A percentile compares a stretch with the other conserved stretches of the same genome.
phyloP scores from a whole-genome alignment of 1,284 basidiomycete species.

The Austropuccinia psidii region DNA sequence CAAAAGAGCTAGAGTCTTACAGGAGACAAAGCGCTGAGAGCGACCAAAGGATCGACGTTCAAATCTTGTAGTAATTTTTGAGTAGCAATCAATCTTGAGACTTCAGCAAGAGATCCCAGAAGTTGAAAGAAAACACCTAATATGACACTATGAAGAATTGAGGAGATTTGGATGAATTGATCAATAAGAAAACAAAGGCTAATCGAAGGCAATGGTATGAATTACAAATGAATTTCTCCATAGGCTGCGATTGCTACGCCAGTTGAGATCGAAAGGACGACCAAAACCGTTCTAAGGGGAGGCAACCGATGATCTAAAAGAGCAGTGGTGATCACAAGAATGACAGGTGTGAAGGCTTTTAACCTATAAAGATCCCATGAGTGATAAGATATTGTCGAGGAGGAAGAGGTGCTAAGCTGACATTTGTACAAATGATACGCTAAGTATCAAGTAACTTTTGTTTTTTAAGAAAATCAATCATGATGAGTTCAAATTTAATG shows the following conservation, averaged over 20 bases:
- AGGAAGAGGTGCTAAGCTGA: neutral
- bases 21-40: conserved; percentile 14
- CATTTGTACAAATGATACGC: conserved; percentile 33
- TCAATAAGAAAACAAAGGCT: neutral
- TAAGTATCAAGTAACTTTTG: conserved; percentile 16
- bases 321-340: conserved; percentile 25
- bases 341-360: conserved; percentile 30
- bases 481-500: neutral
- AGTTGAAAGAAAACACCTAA: conserved; percentile 12
- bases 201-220: neutral
- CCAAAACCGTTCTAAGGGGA: neutral
- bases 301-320: conserved; percentile 6
- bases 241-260: conserved; percentile 32
- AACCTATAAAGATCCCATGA: neutral
- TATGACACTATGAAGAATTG: neutral
- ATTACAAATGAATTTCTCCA: conserved; percentile 35
- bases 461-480: neutral
- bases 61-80: conserved; percentile 24
- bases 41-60: conserved; percentile 26
- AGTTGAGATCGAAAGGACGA: conserved; percentile 11
- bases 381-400: neutral
- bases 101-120: conserved; percentile 20
- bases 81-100: conserved; percentile 26
- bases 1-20: neutral
- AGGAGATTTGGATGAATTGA: neutral